Percentiles rank a stretch among this genome's conserved stretches.
Evolutionary conservation across 2,329 filamentous ascomycete species (phyloP).

Genomic region (Helotiales sp.): DNA sequence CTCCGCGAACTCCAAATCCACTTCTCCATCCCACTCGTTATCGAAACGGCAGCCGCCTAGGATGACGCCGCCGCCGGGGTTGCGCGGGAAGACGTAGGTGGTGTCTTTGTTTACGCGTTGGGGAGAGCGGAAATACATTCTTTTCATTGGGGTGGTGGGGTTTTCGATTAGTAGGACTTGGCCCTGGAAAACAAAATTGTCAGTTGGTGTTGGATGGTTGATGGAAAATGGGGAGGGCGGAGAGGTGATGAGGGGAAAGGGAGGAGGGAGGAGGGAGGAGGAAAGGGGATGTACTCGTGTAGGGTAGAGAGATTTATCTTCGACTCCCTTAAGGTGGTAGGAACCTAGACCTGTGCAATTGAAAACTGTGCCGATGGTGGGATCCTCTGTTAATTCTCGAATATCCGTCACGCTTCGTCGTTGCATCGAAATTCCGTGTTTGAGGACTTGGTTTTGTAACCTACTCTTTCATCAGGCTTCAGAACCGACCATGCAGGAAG

Average conservation of each 20-base stretch:
- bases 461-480: slow-evolving; percentile 61
- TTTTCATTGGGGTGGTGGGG: slow-evolving; percentile 37
- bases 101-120: slow-evolving; percentile 42
- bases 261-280: background rate
- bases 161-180: slow-evolving; percentile 39
- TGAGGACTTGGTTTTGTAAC: slow-evolving; percentile 42
- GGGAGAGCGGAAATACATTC: slow-evolving; percentile 45
- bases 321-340: slow-evolving; percentile 27
- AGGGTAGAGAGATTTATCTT: slow-evolving; percentile 31
- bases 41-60: slow-evolving; percentile 38
- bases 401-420: slow-evolving; percentile 18
- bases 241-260: no score
- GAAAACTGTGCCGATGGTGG: slow-evolving; percentile 18
- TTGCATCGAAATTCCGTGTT: slow-evolving; percentile 19
- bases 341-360: slow-evolving; percentile 33
- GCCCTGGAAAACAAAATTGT: slow-evolving; percentile 26
- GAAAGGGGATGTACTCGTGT: slow-evolving; percentile 25
- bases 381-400: slow-evolving; percentile 15
- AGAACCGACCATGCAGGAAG: background rate
- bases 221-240: no score
- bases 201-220: no score
- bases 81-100: slow-evolving; percentile 46
- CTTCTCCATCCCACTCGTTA: slow-evolving; percentile 35
- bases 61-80: slow-evolving; percentile 37
- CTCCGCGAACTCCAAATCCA: slow-evolving; percentile 34